A percentile compares a stretch with the other conserved stretches of the same genome.
These are phyloP conservation scores for Ambrosiella cleistominuta DNA, from an alignment of 2,329 filamentous ascomycete genomes.

Conservation along the genomic window DNA sequence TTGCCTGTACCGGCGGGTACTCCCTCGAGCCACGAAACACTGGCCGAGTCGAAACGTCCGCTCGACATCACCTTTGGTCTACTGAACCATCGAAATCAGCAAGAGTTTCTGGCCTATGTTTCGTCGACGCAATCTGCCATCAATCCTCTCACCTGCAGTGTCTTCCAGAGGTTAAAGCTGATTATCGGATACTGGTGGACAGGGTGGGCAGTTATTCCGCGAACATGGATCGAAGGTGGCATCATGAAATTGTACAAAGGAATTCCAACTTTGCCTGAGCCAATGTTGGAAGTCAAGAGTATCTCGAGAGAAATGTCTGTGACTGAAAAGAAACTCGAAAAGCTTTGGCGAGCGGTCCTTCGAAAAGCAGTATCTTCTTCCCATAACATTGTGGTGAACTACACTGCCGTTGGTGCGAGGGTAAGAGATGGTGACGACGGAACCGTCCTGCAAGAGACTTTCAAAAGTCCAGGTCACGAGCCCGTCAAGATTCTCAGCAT, in stretches of 20 bases:
- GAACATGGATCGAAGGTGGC: neutral
- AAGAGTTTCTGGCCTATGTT: constrained; percentile 1
- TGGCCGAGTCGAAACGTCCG: neutral
- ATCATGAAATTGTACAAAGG: neutral
- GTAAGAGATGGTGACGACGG: neutral
- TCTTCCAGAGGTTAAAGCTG: constrained; percentile 21
- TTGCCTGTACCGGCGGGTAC: constrained; percentile 23
- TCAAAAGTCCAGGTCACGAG: neutral
- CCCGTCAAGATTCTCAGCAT: neutral
- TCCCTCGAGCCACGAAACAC: neutral
- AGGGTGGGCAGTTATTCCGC: neutral
- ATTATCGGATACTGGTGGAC: neutral
- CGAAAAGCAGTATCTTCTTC: neutral
- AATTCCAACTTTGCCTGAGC: neutral
- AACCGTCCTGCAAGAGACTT: neutral
- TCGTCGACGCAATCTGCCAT: constrained; percentile 16
- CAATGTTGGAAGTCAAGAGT: neutral
- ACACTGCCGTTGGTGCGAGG: neutral
- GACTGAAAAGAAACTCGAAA: neutral
- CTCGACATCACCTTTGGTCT: constrained; percentile 3
- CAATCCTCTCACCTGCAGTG: constrained; percentile 36
- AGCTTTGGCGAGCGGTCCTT: neutral
- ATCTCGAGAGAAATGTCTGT: neutral
- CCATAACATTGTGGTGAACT: neutral
- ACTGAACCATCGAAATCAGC: neutral